Evolutionary conservation across 1,284 basidiomycete species (phyloP), one percentile per base, ranked within the genome.

Genomic region (Earliella scabrosa): DNA sequence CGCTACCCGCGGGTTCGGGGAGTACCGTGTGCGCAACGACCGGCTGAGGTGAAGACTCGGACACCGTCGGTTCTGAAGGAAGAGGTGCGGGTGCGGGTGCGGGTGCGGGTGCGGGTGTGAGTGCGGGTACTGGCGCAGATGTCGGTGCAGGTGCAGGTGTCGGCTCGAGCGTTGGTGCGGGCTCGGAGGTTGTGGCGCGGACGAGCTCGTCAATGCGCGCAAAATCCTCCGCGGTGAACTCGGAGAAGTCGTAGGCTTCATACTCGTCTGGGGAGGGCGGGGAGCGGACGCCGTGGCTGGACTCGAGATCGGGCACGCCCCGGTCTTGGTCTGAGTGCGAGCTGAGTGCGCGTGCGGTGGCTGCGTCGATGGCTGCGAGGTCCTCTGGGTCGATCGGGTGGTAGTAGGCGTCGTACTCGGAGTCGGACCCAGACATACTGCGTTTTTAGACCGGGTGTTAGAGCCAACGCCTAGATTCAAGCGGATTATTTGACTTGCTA

Each of bases 151-250:
- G n/a, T n/a, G n/a, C n/a, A n/a, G n/a, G n/a, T n/a, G n/a, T n/a
- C n/a, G n/a, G n/a, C n/a, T n/a, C n/a, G n/a, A n/a, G n/a, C n/a
- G n/a, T n/a, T n/a, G n/a, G n/a, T n/a, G n/a, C n/a, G n/a, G n/a
- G n/a, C n/a, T n/a, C n/a, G n/a, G n/a, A n/a, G n/a, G n/a, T n/a
- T n/a, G 29, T 31, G 29, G 71, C 54, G 29, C 72, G 58, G 23
- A 66, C 61, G 32, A 63, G 36, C 39, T 72, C 73, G 63, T 89
- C 87, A 58, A 88, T 74, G 32, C 69, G 63, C 5, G 71, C 75
- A 41, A 88, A 75, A 38, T 90, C 86, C 29, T 82, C 77, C 26
- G 77, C 75, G 2, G 85, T 83, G 60, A 88, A 82, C 50, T 81
- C 81, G 1, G 81, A 75, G 54, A 83, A 67, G 48, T 87, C 79